These are phyloP conservation scores for Sugiyamaella valdiviana DNA, from an alignment of 805 yeast species.

Conservation along the genomic window DNA sequence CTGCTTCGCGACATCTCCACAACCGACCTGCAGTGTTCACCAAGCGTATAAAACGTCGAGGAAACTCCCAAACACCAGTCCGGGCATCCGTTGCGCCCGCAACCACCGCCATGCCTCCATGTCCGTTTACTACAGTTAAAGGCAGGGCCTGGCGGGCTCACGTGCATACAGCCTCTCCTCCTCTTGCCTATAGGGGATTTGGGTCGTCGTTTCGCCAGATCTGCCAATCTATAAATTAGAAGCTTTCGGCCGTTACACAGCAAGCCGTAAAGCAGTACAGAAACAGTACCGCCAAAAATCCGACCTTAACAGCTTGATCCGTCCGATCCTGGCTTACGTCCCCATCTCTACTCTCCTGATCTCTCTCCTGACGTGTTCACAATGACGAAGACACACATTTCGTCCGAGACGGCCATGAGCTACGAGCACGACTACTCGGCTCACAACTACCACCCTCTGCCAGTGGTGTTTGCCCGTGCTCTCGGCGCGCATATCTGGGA, in stretches of 20 bases:
- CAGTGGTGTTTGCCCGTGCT: slow-evolving; percentile 86
- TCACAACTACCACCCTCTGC: slow-evolving; percentile 94
- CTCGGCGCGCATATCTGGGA: slow-evolving; percentile 95
- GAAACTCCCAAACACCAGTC: no score
- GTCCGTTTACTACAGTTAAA: slow-evolving; percentile 9
- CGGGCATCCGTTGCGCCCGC: no score
- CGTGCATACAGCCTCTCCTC: slow-evolving; percentile 12
- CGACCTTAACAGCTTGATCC: no score
- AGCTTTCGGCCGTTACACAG: neutral
- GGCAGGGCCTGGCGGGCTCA: slow-evolving; percentile 13
- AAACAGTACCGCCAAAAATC: no score
- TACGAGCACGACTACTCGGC: slow-evolving; percentile 83
- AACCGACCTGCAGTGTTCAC: no score
- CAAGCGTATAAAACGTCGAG: no score
- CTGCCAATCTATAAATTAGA: neutral
- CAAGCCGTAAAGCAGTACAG: no score
- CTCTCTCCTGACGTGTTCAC: neutral
- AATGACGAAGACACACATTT: slow-evolving; percentile 36
- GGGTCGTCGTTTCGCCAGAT: neutral
- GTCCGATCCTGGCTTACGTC: no score
- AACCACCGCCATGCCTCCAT: no score
- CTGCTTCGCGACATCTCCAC: no score
- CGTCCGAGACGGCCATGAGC: slow-evolving; percentile 58
- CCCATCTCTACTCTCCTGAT: neutral
- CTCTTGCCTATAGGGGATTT: slow-evolving; percentile 18